Conservation (phyloP, 345 rosid genomes). For the Gossypium ekmanianum region DNA sequence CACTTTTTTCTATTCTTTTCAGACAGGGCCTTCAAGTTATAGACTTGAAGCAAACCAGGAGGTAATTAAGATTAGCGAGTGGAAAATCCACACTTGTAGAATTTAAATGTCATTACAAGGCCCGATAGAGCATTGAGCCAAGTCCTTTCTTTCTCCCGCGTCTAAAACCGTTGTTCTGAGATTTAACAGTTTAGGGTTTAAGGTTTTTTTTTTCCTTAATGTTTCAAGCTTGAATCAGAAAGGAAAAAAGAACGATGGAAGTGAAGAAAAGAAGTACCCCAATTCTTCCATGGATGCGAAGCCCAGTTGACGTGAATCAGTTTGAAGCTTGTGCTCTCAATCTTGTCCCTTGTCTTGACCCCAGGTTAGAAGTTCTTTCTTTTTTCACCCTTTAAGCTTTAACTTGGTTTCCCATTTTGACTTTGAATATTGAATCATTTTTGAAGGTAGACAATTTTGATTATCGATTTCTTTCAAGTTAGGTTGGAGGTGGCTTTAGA, state of each 20-base stretch:
- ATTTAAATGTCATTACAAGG: not conserved
- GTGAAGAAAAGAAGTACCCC: constrained; percentile 36
- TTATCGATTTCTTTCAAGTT: constrained; percentile 10
- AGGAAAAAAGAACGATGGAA: constrained; percentile 23
- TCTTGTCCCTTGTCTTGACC: constrained; percentile 68
- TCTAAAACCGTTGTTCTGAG: not conserved
- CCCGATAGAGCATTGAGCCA: not conserved
- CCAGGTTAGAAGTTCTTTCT: constrained; percentile 39
- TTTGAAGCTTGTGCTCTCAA: constrained; percentile 51
- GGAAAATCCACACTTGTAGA: too few species aligned
- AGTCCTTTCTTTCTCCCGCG: not conserved
- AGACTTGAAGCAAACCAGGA: too few species aligned
- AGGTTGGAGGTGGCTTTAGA: constrained; percentile 72
- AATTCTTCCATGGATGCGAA: constrained; percentile 91
- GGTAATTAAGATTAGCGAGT: too few species aligned
- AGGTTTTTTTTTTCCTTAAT: too few species aligned
- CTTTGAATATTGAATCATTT: not conserved
- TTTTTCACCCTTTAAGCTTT: not conserved
- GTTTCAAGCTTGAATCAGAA: not conserved
- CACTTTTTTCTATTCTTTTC: too few species aligned
- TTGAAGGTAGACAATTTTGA: not conserved
- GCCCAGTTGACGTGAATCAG: constrained; percentile 59
- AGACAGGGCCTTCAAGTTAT: too few species aligned
- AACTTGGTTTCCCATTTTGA: not conserved
- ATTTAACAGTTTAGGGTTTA: not conserved